Evolutionary conservation across 768 basidiomycete genomes (phyloP).

Genomic region (Ramaria sp.): DNA sequence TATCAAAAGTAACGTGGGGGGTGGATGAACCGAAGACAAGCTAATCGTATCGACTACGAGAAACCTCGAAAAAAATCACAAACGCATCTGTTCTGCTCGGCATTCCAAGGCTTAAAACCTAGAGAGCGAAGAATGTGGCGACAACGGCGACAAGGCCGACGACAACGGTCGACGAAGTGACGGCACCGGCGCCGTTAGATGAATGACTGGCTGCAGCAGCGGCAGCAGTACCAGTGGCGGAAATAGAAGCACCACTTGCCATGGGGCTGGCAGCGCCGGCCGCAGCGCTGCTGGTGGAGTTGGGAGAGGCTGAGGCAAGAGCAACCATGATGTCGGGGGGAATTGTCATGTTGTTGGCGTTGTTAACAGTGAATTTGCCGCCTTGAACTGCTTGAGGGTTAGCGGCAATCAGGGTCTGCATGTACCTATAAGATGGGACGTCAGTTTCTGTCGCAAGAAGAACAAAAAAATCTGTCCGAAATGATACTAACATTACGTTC

Average conservation of each 20-base stretch:
- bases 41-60: background rate
- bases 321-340: slow-evolving; percentile 46
- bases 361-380: slow-evolving; percentile 41
- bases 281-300: slow-evolving; percentile 17
- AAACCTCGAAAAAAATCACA: background rate
- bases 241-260: slow-evolving; percentile 1
- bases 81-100: background rate
- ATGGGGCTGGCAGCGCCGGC: slow-evolving; percentile 5
- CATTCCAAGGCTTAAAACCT: background rate
- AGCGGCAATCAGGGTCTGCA: slow-evolving; percentile 31
- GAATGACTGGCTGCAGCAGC: slow-evolving; percentile 12
- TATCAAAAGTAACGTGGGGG: background rate
- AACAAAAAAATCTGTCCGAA: background rate
- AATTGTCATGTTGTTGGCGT: slow-evolving; percentile 35
- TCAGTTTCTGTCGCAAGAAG: background rate
- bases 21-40: background rate
- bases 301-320: slow-evolving; percentile 19
- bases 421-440: slow-evolving; percentile 22
- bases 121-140: slow-evolving; percentile 19
- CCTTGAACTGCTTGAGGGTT: slow-evolving; percentile 43
- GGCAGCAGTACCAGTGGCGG: slow-evolving; percentile 11
- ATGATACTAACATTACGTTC: slow-evolving; percentile 37
- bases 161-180: slow-evolving; percentile 37
- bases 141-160: slow-evolving; percentile 42
- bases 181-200: slow-evolving; percentile 35